These are phyloP conservation scores for Gelatoporia subvermispora DNA, from an alignment of 768 basidiomycete genomes.

Conservation along the genomic window DNA sequence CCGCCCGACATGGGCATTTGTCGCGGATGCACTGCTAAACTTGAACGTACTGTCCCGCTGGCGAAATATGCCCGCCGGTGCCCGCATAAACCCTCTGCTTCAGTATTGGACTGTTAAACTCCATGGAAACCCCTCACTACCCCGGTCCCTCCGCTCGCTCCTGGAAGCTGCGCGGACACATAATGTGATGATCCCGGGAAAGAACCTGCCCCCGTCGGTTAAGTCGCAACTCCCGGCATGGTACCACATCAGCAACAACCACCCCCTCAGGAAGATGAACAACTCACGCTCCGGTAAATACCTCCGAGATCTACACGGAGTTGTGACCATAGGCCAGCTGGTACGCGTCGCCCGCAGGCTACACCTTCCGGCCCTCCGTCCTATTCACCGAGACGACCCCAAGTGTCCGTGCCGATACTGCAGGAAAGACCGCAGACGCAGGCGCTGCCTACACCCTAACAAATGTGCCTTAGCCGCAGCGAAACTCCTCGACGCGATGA, in stretches of 20 bases:
- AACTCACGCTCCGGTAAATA: background rate
- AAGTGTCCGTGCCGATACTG: no score
- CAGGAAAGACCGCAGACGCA: no score
- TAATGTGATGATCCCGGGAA: background rate
- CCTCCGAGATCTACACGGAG: background rate
- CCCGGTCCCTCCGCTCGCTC: background rate
- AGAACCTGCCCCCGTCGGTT: background rate
- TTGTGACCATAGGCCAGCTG: background rate
- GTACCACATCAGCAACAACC: constrained; percentile 2
- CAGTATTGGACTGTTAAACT: constrained; percentile 2
- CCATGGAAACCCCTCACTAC: no score
- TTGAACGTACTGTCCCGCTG: background rate
- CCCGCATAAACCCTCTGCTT: background rate
- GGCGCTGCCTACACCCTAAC: no score
- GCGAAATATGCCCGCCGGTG: background rate
- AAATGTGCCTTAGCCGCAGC: background rate
- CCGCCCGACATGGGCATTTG: constrained; percentile 7
- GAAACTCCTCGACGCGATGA: background rate
- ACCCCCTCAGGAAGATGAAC: background rate
- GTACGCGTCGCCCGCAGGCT: no score
- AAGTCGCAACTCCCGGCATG: constrained; percentile 1
- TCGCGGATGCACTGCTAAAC: constrained; percentile 7
- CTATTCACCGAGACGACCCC: no score
- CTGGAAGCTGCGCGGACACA: background rate
- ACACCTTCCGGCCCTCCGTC: no score